Conservation (phyloP, 2,329 filamentous ascomycete genomes). For the Akanthomyces lecanii region DNA sequence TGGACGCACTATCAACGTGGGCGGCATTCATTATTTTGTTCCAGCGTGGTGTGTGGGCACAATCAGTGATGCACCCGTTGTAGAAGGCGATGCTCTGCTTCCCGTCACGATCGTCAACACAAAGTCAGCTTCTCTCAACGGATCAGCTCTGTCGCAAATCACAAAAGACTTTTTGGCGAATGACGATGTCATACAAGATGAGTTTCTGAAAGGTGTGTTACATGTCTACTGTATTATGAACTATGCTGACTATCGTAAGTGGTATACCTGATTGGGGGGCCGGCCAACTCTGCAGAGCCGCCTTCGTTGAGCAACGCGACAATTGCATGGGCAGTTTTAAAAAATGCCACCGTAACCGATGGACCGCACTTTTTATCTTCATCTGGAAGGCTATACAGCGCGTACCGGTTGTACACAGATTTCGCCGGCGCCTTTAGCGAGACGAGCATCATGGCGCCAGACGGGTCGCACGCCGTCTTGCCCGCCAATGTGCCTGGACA, state of each 20-base stretch:
- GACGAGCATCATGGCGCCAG: background rate
- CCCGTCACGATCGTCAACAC: slow-evolving; percentile 9
- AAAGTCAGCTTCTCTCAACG: background rate
- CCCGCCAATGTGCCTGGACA: slow-evolving; percentile 18
- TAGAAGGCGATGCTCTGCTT: background rate
- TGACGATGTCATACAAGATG: slow-evolving; percentile 20
- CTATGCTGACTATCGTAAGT: background rate
- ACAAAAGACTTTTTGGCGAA: background rate
- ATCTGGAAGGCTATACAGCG: slow-evolving; percentile 18
- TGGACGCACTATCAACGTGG: slow-evolving; percentile 17
- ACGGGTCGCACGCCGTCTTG: slow-evolving; percentile 13
- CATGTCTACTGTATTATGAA: background rate
- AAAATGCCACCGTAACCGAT: background rate
- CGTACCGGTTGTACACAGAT: slow-evolving; percentile 25
- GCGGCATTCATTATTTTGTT: slow-evolving; percentile 18
- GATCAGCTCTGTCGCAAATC: background rate
- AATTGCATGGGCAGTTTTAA: background rate
- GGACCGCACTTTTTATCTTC: slow-evolving; percentile 22
- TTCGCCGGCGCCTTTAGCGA: slow-evolving; percentile 21
- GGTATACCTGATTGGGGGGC: background rate
- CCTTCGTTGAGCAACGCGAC: background rate
- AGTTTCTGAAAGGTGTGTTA: slow-evolving; percentile 16
- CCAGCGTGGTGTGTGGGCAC: slow-evolving; percentile 17
- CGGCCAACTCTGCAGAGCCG: background rate
- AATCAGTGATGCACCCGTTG: background rate